phyloP scores from a whole-genome alignment of 306 rosid species.

The Lathyrus aphaca region DNA sequence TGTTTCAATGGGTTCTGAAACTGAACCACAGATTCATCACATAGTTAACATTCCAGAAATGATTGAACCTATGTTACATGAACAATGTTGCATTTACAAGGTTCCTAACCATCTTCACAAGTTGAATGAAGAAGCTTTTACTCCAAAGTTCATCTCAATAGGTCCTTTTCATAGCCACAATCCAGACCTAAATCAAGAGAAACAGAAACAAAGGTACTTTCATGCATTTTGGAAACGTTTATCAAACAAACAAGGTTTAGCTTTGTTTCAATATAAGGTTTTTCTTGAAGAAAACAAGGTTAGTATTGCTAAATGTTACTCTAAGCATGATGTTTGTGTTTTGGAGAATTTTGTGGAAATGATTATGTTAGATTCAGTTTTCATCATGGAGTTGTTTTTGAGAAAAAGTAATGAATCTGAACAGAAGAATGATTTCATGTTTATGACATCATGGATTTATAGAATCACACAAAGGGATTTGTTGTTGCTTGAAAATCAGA shows the following conservation, averaged over 20 bases:
- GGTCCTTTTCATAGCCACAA: conserved; percentile 40
- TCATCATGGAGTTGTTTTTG: conserved; percentile 41
- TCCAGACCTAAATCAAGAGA: conserved; percentile 25
- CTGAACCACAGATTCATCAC: conserved; percentile 21
- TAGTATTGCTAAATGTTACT: conserved; percentile 29
- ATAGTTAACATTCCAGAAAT: conserved; percentile 36
- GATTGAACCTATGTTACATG: conserved; percentile 15
- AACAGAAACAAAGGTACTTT: conserved; percentile 39
- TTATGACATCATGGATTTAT: conserved; percentile 38
- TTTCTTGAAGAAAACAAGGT: conserved; percentile 24
- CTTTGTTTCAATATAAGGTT: conserved; percentile 16
- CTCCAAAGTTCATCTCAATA: conserved; percentile 40
- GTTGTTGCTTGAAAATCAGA: conserved; percentile 37
- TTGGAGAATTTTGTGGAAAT: conserved; percentile 18
- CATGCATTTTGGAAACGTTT: conserved; percentile 37
- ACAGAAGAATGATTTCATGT: conserved; percentile 32
- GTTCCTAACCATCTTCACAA: conserved; percentile 31
- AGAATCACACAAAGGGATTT: conserved; percentile 36
- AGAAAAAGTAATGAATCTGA: conserved; percentile 17
- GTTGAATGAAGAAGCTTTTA: conserved; percentile 32
- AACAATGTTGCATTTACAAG: conserved; percentile 43
- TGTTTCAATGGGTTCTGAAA: conserved; percentile 33
- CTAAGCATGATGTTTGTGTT: conserved; percentile 1
- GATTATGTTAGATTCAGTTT: conserved; percentile 38
- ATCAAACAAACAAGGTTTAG: conserved; percentile 14